These are phyloP conservation scores for Castanospermum australe DNA, from an alignment of 306 rosid genomes.

Conservation along the genomic window DNA sequence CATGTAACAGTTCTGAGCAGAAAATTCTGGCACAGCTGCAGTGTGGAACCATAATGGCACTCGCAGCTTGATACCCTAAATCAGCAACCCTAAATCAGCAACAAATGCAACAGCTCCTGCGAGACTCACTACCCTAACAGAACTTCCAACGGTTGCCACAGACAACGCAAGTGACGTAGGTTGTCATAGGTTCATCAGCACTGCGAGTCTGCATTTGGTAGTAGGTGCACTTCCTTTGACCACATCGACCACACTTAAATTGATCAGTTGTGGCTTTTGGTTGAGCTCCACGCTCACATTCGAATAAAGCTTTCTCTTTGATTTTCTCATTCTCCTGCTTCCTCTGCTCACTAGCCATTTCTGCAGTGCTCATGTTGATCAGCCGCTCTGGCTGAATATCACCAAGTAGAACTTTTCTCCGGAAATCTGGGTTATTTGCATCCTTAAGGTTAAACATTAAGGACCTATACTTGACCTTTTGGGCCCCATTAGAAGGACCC, in stretches of 20 bases:
- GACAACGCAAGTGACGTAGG: constrained; percentile 84
- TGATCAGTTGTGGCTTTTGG: constrained; percentile 91
- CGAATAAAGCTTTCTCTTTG: constrained; percentile 74
- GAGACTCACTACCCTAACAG: constrained; percentile 59
- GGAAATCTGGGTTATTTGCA: constrained; percentile 86
- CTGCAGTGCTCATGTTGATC: constrained; percentile 69
- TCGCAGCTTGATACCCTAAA: constrained; percentile 34
- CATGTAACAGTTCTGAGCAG: constrained; percentile 27
- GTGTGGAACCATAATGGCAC: constrained; percentile 31
- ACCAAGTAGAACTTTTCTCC: constrained; percentile 90
- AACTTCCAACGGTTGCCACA: constrained; percentile 98
- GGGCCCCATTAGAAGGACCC: constrained; percentile 91
- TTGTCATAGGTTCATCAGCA: constrained; percentile 99
- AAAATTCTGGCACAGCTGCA: constrained; percentile 35
- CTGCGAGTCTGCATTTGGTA: constrained; percentile 99
- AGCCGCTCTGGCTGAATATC: constrained; percentile 61
- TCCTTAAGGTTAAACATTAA: constrained; percentile 92
- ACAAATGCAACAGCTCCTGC: constrained; percentile 32
- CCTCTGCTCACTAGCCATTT: constrained; percentile 96
- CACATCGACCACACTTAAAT: constrained; percentile 88
- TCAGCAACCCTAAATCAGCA: constrained; percentile 6
- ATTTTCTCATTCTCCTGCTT: constrained; percentile 65
- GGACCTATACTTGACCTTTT: constrained; percentile 89
- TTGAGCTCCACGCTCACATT: constrained; percentile 72
- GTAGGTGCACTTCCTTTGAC: constrained; percentile 87